A percentile compares a stretch with the other conserved stretches of the same genome.
Evolutionary conservation across 495 filamentous ascomycete species (phyloP).

Genomic region (Cairneyella variabilis): DNA sequence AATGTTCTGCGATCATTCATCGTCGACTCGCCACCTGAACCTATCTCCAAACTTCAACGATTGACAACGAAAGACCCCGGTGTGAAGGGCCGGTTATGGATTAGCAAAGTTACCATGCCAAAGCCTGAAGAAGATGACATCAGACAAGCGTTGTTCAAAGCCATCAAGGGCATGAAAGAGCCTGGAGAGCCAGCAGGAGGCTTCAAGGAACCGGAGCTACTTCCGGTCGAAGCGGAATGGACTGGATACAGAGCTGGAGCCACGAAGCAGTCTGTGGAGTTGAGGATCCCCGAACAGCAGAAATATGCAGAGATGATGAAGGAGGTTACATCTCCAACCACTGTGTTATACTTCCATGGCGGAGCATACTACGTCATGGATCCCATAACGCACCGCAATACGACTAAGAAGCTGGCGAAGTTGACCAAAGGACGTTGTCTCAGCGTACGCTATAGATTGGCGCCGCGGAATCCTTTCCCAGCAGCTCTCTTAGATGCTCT

Average conservation of each 20-base stretch:
- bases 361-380: constrained; percentile 83
- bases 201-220: constrained; percentile 49
- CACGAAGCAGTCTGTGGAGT: constrained; percentile 47
- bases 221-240: constrained; percentile 80
- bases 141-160: constrained; percentile 53
- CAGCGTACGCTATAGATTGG: constrained; percentile 81
- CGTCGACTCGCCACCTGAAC: constrained; percentile 30
- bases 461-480: constrained; percentile 82
- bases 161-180: constrained; percentile 59
- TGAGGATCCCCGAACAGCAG: constrained; percentile 59
- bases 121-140: constrained; percentile 48
- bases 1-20: constrained; percentile 65
- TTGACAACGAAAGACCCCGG: constrained; percentile 56
- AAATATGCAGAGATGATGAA: constrained; percentile 71
- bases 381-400: constrained; percentile 58
- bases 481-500: constrained; percentile 80
- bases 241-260: constrained; percentile 66
- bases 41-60: constrained; percentile 63
- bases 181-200: constrained; percentile 32
- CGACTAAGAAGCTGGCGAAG: constrained; percentile 45
- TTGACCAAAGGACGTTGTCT: constrained; percentile 57
- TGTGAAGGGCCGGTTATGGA: constrained; percentile 78
- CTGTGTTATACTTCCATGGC: constrained; percentile 84
- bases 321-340: constrained; percentile 62
- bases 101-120: constrained; percentile 61